phyloP scores from a whole-genome alignment of 495 filamentous ascomycete genomes.

The Aspergillus diversus region DNA sequence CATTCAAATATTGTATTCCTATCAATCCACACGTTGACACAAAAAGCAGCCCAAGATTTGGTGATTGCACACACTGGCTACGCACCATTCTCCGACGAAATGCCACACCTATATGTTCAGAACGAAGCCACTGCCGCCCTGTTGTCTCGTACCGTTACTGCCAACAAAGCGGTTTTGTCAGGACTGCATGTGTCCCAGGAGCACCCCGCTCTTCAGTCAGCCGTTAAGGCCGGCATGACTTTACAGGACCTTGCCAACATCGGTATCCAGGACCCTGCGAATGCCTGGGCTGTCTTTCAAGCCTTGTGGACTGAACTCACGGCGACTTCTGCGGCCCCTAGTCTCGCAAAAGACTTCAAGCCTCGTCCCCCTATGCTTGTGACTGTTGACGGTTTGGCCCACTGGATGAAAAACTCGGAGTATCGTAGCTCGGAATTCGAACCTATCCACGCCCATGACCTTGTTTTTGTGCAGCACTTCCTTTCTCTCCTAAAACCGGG shows the following conservation, averaged over 20 bases:
- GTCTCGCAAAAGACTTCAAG: constrained; percentile 39
- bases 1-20: constrained; percentile 7
- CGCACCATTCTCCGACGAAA: constrained; percentile 61
- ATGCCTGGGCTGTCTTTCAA: constrained; percentile 80
- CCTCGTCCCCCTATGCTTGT: constrained; percentile 79
- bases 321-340: constrained; percentile 52
- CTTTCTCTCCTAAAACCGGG: constrained; percentile 65
- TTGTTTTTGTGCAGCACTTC: constrained; percentile 77
- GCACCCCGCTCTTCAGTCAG: constrained; percentile 61
- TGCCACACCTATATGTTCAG: constrained; percentile 72
- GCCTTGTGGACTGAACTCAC: constrained; percentile 80
- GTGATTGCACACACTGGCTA: constrained; percentile 80
- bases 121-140: constrained; percentile 72
- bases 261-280: constrained; percentile 72
- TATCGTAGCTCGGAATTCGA: constrained; percentile 72
- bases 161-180: constrained; percentile 70
- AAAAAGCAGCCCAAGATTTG: constrained; percentile 72
- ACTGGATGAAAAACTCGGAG: constrained; percentile 75
- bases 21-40: constrained; percentile 15
- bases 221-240: constrained; percentile 60
- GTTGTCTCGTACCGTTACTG: constrained; percentile 67
- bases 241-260: constrained; percentile 69
- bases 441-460: constrained; percentile 84
- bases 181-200: constrained; percentile 58
- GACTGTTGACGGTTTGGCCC: constrained; percentile 73